Conservation (phyloP, 2,329 filamentous ascomycete genomes). For the Dothideomycetes sp. region DNA sequence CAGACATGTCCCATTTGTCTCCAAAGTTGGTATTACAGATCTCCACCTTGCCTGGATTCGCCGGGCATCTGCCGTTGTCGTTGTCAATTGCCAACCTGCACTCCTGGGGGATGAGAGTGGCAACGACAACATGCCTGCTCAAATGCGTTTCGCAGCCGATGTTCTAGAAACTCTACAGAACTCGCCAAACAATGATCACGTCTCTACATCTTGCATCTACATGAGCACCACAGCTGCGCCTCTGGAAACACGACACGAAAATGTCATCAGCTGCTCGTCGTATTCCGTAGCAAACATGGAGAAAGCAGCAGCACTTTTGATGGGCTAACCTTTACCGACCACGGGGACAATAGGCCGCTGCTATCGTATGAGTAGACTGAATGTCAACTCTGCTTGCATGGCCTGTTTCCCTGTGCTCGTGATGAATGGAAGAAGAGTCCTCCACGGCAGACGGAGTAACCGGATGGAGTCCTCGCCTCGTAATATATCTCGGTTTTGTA, state of each 20-base stretch:
- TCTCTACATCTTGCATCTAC: background rate
- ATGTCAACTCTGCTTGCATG: no score
- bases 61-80: slow-evolving; percentile 50
- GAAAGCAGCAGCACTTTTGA: slow-evolving; percentile 2
- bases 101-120: slow-evolving; percentile 28
- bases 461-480: no score
- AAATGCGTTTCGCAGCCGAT: slow-evolving; percentile 19
- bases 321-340: background rate
- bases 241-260: background rate
- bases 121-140: slow-evolving; percentile 16
- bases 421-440: no score
- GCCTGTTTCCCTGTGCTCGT: no score
- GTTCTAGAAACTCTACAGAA: slow-evolving; percentile 2
- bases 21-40: slow-evolving; percentile 53
- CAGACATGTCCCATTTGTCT: slow-evolving; percentile 63
- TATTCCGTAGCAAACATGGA: slow-evolving; percentile 7
- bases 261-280: slow-evolving; percentile 8
- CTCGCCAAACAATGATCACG: background rate
- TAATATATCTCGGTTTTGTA: no score
- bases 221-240: background rate
- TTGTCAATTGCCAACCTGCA: slow-evolving; percentile 43
- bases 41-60: slow-evolving; percentile 55
- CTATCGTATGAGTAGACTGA: no score
- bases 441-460: no score
- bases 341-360: no score